phyloP scores from a whole-genome alignment of 495 filamentous ascomycete genomes.

The Cryomyces minteri region DNA sequence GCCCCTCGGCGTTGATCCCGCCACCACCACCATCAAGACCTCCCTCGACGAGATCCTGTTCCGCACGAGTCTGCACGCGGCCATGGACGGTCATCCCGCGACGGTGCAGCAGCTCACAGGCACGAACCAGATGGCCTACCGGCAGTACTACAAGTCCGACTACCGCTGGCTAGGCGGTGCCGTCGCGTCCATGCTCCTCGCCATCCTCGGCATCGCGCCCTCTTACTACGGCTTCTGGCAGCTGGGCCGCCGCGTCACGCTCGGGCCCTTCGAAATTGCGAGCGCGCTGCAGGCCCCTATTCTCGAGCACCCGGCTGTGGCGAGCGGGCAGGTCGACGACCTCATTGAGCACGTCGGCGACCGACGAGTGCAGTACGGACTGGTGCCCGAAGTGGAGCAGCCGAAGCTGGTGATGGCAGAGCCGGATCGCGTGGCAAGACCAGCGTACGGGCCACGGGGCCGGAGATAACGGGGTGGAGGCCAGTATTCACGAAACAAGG shows the following conservation, averaged over 20 bases:
- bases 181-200: not conserved
- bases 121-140: too few relatives aligned
- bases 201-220: not conserved
- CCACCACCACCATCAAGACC: not conserved
- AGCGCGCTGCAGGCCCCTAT: not conserved
- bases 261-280: not conserved
- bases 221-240: slow-evolving; percentile 1
- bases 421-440: not conserved
- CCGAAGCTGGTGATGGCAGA: not conserved
- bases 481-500: too few relatives aligned
- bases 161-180: not conserved
- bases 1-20: not conserved
- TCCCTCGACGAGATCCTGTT: slow-evolving; percentile 1
- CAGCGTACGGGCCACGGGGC: too few relatives aligned
- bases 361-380: not conserved
- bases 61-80: too few relatives aligned
- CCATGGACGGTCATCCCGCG: too few relatives aligned
- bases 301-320: not conserved
- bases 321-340: not conserved
- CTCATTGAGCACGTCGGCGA: not conserved
- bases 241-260: not conserved
- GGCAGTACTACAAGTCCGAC: not conserved
- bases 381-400: not conserved
- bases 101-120: too few relatives aligned
- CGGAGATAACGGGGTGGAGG: too few relatives aligned